Percentiles rank a stretch among this genome's conserved stretches.
phyloP scores from a whole-genome alignment of 192 early-diverging fungal species.

The Coemansia sp. region DNA sequence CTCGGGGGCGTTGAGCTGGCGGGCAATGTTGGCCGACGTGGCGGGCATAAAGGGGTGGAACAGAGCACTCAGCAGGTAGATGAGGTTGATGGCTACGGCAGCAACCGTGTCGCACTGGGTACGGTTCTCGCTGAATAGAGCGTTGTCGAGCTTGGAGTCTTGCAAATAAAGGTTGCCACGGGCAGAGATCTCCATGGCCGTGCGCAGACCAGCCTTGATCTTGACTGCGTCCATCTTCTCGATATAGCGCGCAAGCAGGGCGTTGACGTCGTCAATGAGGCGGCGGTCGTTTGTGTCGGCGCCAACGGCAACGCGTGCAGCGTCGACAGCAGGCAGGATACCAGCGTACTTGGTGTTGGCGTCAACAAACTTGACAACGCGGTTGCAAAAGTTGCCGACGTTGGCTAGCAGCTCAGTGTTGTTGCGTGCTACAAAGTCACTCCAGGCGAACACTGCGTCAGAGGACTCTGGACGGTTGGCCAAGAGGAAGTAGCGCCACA shows the following conservation, averaged over 20 bases:
- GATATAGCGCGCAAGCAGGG: slow-evolving; percentile 69
- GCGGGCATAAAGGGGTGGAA: slow-evolving; percentile 92
- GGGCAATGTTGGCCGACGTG: slow-evolving; percentile 71
- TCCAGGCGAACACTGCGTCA: slow-evolving; percentile 93
- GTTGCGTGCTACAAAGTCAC: slow-evolving; percentile 88
- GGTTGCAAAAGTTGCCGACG: slow-evolving; percentile 97
- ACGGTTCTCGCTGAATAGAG: slow-evolving; percentile 74
- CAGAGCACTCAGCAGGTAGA: slow-evolving; percentile 84
- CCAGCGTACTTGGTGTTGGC: slow-evolving; percentile 80
- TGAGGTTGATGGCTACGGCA: slow-evolving; percentile 75
- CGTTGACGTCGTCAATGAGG: slow-evolving; percentile 82
- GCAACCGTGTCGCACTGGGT: slow-evolving; percentile 86
- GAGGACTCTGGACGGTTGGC: slow-evolving; percentile 87
- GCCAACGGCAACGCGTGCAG: slow-evolving; percentile 40
- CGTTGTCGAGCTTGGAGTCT: slow-evolving; percentile 87
- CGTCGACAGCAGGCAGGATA: slow-evolving; percentile 63
- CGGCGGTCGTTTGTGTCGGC: slow-evolving; percentile 61
- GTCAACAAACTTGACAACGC: slow-evolving; percentile 88
- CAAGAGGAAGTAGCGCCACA: slow-evolving; percentile 97
- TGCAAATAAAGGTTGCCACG: slow-evolving; percentile 95
- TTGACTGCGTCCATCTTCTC: slow-evolving; percentile 80
- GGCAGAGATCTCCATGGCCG: slow-evolving; percentile 92
- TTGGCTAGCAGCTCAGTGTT: slow-evolving; percentile 95
- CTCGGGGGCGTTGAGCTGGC: slow-evolving; percentile 80
- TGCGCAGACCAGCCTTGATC: slow-evolving; percentile 72